Evolutionary conservation across 176 grass and related monocot genomes (phyloP).

Genomic region (barley (Hordeum vulgare)): MorexV3_pseudomolecules_assembly NC_058520.1:164381854-164382353

Average conservation of each 20-base stretch:
- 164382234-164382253: neutral
- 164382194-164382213: neutral
- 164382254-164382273: neutral
- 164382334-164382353: neutral
- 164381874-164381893: neutral
- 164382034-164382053: neutral
- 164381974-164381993: neutral
- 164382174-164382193: neutral
- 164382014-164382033: neutral
- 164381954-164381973: neutral
- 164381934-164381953: neutral
- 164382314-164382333: neutral
- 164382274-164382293: neutral
- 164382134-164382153: neutral
- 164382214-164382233: neutral
- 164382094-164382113: neutral
- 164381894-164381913: neutral
- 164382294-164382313: neutral
- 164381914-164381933: neutral
- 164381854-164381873: neutral
- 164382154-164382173: neutral
- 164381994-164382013: neutral
- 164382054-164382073: neutral
- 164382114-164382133: neutral
- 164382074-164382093: neutral